phyloP scores from a whole-genome alignment of 139 green algal species.

The Zygnema cylindricum region DNA sequence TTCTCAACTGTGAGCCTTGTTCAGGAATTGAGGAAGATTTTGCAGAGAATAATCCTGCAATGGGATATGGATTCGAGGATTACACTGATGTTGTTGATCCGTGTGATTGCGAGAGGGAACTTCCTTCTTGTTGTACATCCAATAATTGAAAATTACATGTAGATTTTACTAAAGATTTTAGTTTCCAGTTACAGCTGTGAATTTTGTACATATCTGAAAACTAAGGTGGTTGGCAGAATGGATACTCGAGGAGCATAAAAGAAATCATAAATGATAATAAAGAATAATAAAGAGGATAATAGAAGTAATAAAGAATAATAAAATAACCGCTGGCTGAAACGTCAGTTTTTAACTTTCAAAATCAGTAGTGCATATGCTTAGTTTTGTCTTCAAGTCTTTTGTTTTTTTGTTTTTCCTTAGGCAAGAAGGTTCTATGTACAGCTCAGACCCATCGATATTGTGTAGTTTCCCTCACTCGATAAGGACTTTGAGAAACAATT shows the following conservation, averaged over 20 bases:
- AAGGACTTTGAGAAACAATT: too few relatives aligned
- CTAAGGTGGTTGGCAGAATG: not conserved
- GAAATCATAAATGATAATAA: not conserved
- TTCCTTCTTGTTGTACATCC: not conserved
- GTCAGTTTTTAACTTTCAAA: too few relatives aligned
- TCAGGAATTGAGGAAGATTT: constrained; percentile 6
- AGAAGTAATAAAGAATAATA: not conserved
- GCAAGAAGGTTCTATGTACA: not conserved
- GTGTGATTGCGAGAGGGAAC: not conserved
- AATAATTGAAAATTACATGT: not conserved
- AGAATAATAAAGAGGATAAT: not conserved
- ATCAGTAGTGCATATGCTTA: not conserved
- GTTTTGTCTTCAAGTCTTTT: not conserved
- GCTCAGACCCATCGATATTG: too few relatives aligned
- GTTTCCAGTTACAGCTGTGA: not conserved
- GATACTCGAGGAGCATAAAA: too few relatives aligned
- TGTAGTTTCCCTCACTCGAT: too few relatives aligned
- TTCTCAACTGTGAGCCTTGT: too few relatives aligned
- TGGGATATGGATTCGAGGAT: not conserved
- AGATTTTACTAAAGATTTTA: too few relatives aligned
- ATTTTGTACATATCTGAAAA: not conserved
- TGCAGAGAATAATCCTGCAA: not conserved
- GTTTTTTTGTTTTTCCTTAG: not conserved
- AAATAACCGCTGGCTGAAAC: not conserved
- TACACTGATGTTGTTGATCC: not conserved